phyloP scores from a whole-genome alignment of 2,329 filamentous ascomycete species.

The Coccinonectria pachysandricola region DNA sequence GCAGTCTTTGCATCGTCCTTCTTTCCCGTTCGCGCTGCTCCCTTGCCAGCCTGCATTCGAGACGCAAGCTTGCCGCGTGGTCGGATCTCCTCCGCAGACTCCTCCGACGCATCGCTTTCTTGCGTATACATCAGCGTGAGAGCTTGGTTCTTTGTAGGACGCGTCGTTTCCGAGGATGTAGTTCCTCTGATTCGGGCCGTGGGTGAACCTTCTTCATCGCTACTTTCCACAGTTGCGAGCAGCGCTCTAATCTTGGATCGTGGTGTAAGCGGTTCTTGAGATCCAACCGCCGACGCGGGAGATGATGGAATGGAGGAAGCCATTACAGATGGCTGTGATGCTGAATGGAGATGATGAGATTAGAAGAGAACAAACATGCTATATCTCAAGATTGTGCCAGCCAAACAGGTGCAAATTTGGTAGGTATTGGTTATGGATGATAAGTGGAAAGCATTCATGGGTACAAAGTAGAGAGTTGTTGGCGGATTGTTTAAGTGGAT shows the following conservation, averaged over 20 bases:
- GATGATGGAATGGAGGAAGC: constrained; percentile 38
- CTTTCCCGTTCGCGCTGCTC: constrained; percentile 11
- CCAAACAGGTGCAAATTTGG: no score
- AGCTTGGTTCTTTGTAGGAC: constrained; percentile 4
- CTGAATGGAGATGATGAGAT: constrained; percentile 1
- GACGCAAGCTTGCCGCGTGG: constrained; percentile 57
- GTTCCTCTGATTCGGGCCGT: constrained; percentile 6
- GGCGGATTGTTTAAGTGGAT: constrained; percentile 12
- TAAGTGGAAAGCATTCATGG: constrained; percentile 3
- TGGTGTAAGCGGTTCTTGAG: constrained; percentile 37
- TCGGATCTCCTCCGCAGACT: constrained; percentile 27
- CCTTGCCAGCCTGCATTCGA: constrained; percentile 40
- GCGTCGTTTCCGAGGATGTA: constrained; percentile 5
- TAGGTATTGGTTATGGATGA: no score
- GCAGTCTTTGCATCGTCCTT: constrained; percentile 20
- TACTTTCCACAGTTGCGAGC: constrained; percentile 38
- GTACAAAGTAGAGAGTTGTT: constrained; percentile 4
- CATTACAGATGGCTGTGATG: constrained; percentile 27
- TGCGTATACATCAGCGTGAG: constrained; percentile 12
- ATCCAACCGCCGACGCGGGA: constrained; percentile 30
- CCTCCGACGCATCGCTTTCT: constrained; percentile 39
- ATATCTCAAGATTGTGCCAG: no score
- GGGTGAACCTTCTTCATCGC: constrained; percentile 33
- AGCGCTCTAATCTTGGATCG: constrained; percentile 45
- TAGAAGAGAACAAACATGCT: constrained; percentile 1